Conservation (phyloP, 1,284 basidiomycete genomes). For the Naganishia sp. region DNA sequence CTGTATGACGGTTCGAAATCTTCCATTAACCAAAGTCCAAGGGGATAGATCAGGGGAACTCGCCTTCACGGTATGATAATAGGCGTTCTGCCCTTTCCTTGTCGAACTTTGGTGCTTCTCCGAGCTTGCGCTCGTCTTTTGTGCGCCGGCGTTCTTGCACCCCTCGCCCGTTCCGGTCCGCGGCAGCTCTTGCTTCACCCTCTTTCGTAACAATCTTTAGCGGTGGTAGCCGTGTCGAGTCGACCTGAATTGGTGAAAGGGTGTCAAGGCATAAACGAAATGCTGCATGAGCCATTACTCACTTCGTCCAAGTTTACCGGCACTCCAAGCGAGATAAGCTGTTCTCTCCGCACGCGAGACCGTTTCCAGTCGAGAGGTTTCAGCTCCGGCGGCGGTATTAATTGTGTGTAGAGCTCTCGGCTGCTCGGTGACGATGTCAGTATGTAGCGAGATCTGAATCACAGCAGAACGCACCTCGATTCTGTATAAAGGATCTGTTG, state of each 20-base stretch:
- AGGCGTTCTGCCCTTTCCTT: conserved; percentile 64
- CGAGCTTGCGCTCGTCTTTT: conserved; percentile 63
- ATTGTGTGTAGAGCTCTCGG: conserved; percentile 71
- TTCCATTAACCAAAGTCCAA: not conserved
- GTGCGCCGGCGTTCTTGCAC: conserved; percentile 53
- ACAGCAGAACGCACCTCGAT: conserved; percentile 60
- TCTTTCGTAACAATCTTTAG: conserved; percentile 73
- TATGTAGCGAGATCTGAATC: conserved; percentile 20
- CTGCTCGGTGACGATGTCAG: conserved; percentile 53
- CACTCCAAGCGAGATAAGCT: conserved; percentile 83
- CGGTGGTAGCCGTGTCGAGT: conserved; percentile 60
- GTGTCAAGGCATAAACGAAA: not conserved
- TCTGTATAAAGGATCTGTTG: conserved; percentile 70
- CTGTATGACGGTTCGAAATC: conserved; percentile 53
- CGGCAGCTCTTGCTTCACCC: conserved; percentile 27
- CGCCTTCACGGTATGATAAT: conserved; percentile 69
- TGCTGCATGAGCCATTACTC: conserved; percentile 32
- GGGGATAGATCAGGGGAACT: conserved; percentile 37
- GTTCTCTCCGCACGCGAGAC: conserved; percentile 80
- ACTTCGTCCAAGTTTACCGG: conserved; percentile 92
- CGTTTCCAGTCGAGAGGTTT: conserved; percentile 86
- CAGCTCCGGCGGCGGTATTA: conserved; percentile 56
- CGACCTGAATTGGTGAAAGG: not conserved
- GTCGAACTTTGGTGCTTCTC: conserved; percentile 71
- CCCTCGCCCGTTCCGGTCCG: conserved; percentile 58